Conservation (phyloP, 2,329 filamentous ascomycete species). For the Sarocladium brachiariae region DNA sequence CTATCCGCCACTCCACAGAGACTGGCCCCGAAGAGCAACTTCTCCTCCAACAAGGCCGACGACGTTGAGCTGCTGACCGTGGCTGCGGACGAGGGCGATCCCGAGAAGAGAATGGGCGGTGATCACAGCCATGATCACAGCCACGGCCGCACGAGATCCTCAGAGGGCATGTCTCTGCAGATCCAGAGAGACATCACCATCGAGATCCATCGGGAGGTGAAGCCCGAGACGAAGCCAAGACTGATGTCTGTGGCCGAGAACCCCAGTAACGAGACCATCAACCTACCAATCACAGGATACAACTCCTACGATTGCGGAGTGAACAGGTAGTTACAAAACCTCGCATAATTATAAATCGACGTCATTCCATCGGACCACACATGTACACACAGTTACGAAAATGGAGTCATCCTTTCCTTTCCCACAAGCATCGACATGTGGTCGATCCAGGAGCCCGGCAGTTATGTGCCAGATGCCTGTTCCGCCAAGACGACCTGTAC, state of each 20-base stretch:
- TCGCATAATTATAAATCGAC: too few relatives aligned
- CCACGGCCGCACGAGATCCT: background rate
- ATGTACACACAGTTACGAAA: too few relatives aligned
- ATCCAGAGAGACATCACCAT: background rate
- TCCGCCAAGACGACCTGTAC: too few relatives aligned
- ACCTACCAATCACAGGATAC: background rate
- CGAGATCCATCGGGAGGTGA: background rate
- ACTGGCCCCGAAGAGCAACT: background rate
- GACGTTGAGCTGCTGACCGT: background rate
- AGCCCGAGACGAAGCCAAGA: background rate
- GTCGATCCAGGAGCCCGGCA: too few relatives aligned
- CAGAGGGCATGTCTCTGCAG: background rate
- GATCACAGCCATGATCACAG: background rate
- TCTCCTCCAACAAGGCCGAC: background rate
- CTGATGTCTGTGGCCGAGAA: background rate
- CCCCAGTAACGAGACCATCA: background rate
- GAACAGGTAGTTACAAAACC: too few relatives aligned
- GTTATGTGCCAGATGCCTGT: too few relatives aligned
- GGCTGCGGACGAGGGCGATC: background rate
- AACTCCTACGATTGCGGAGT: background rate
- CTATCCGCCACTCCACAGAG: background rate
- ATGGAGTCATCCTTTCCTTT: too few relatives aligned
- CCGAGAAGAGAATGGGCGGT: background rate
- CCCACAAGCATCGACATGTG: too few relatives aligned
- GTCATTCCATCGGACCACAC: too few relatives aligned